phyloP scores from a whole-genome alignment of 495 filamentous ascomycete species.

The Penicillium paxilli region DNA sequence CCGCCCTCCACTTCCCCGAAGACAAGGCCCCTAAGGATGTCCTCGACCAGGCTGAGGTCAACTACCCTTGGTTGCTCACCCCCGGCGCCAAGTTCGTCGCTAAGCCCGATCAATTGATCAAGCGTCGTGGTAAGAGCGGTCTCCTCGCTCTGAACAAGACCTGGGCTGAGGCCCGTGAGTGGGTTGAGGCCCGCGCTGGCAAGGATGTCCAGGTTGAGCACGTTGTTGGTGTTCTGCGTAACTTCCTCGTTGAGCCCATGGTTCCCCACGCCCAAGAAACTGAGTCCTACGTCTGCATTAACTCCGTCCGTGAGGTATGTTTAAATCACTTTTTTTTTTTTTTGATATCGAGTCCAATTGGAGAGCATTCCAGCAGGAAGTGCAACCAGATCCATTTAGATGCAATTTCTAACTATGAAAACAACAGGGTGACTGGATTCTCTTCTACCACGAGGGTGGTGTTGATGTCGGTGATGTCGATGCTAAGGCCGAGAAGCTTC shows the following conservation, averaged over 20 bases:
- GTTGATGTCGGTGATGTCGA: slow-evolving; percentile 99
- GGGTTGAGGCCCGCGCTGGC: slow-evolving; percentile 88
- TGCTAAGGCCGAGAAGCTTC: slow-evolving; percentile 95
- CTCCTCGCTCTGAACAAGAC: slow-evolving; percentile 96
- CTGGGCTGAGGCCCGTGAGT: slow-evolving; percentile 88
- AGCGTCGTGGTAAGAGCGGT: slow-evolving; percentile 97
- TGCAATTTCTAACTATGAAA: slow-evolving; percentile 13
- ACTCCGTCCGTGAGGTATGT: slow-evolving; percentile 87
- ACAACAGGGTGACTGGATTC: slow-evolving; percentile 92
- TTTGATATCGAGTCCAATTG: no score
- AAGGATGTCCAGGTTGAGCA: slow-evolving; percentile 93
- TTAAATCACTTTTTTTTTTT: slow-evolving; percentile 1
- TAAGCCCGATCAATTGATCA: slow-evolving; percentile 99
- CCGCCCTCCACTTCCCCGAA: slow-evolving; percentile 90
- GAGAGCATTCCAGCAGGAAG: no score
- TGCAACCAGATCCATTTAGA: no score
- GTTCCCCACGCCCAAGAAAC: slow-evolving; percentile 90
- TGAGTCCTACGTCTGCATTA: slow-evolving; percentile 99
- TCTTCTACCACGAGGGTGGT: slow-evolving; percentile 99
- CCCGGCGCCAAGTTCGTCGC: slow-evolving; percentile 90
- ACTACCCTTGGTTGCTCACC: slow-evolving; percentile 90
- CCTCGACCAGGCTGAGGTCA: slow-evolving; percentile 91
- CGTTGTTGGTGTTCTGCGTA: slow-evolving; percentile 80
- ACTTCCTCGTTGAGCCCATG: slow-evolving; percentile 98
- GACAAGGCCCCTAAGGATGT: slow-evolving; percentile 78